Conservation (phyloP, 2,329 filamentous ascomycete genomes). For the Fusarium sterilihyphosum region DNA sequence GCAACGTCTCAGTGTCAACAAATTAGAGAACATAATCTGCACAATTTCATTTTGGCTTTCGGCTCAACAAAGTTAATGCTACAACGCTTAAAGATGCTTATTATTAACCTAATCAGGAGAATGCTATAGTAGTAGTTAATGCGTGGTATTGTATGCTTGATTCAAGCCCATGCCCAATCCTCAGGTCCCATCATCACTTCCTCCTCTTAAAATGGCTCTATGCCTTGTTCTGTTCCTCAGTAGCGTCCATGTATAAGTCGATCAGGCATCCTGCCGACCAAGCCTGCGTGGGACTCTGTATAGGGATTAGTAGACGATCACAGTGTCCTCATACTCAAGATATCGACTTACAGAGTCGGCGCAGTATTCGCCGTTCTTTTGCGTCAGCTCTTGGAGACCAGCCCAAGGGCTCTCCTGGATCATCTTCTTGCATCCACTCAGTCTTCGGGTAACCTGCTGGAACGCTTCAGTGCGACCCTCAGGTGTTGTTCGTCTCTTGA, state of each 20-base stretch:
- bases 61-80: background rate
- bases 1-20: background rate
- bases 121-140: conserved; percentile 10
- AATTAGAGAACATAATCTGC: background rate
- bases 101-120: conserved; percentile 34
- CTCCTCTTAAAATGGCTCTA: conserved; percentile 16
- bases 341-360: conserved; percentile 78
- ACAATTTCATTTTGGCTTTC: background rate
- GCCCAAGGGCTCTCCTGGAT: conserved; percentile 87
- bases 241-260: conserved; percentile 94
- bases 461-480: conserved; percentile 86
- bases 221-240: conserved; percentile 57
- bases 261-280: conserved; percentile 97
- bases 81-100: conserved; percentile 20
- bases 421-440: conserved; percentile 85
- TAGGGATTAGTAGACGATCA: conserved; percentile 15
- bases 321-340: background rate
- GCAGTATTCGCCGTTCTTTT: conserved; percentile 86
- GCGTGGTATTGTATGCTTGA: conserved; percentile 16
- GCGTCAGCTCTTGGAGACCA: conserved; percentile 90
- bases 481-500: conserved; percentile 68
- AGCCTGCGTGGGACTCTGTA: conserved; percentile 88
- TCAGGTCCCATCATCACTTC: conserved; percentile 4
- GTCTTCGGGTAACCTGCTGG: conserved; percentile 88
- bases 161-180: conserved; percentile 18